phyloP scores from a whole-genome alignment of 139 green algal genomes.

The Gonium pectorale region DNA sequence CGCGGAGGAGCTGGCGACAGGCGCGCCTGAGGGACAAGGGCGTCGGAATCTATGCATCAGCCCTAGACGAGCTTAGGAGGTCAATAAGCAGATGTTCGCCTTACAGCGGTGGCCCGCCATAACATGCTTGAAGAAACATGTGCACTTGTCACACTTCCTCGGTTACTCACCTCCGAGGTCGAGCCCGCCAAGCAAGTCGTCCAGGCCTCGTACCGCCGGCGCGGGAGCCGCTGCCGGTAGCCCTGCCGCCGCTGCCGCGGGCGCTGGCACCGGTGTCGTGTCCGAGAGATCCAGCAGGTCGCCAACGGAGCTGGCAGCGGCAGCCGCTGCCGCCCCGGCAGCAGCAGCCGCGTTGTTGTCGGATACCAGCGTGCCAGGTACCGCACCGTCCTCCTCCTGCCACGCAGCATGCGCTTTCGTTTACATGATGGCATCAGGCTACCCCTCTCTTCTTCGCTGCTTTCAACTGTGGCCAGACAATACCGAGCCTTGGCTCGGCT shows the following conservation, averaged over 20 bases:
- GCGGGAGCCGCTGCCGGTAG: background rate
- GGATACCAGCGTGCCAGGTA: constrained; percentile 7
- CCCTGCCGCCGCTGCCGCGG: background rate
- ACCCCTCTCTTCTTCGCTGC: too few species aligned
- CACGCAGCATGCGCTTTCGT: too few species aligned
- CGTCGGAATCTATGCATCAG: too few species aligned
- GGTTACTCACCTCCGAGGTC: too few species aligned
- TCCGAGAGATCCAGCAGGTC: constrained; percentile 80
- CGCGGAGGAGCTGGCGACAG: background rate
- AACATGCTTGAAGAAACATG: too few species aligned
- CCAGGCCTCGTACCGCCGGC: constrained; percentile 36
- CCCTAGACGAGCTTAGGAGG: too few species aligned
- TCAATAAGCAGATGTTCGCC: too few species aligned
- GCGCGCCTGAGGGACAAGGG: background rate
- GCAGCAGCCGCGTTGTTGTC: constrained; percentile 44
- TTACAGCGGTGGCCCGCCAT: too few species aligned
- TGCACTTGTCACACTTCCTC: too few species aligned
- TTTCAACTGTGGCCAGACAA: too few species aligned
- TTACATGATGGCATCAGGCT: too few species aligned
- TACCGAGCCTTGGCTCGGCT: too few species aligned
- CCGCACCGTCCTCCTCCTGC: constrained; percentile 50
- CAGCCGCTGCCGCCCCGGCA: constrained; percentile 44
- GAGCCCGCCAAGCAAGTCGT: constrained; percentile 73
- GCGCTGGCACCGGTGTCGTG: constrained; percentile 18
- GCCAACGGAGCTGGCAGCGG: constrained; percentile 67